phyloP scores from a whole-genome alignment of 1,139 yeast genomes.

The Yamadazyma diddensiae region DNA sequence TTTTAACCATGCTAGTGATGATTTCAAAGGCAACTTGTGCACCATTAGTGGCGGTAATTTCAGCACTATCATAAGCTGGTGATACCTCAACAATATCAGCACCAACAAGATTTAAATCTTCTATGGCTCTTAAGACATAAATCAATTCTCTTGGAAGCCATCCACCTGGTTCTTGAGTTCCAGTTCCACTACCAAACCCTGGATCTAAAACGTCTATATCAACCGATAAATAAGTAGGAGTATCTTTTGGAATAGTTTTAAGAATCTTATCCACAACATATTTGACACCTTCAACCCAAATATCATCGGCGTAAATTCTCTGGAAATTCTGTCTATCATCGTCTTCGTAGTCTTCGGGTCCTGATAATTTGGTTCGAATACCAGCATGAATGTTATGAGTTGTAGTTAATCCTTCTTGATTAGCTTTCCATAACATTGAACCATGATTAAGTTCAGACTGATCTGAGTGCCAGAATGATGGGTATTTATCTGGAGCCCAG shows the following conservation, averaged over 20 bases:
- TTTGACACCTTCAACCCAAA: conserved; percentile 60
- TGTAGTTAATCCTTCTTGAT: conserved; percentile 60
- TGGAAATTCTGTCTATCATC: conserved; percentile 64
- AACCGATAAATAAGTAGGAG: conserved; percentile 69
- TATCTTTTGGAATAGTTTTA: conserved; percentile 47
- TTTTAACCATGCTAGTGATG: conserved; percentile 70
- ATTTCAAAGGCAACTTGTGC: conserved; percentile 74
- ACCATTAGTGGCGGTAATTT: conserved; percentile 71
- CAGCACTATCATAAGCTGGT: conserved; percentile 71
- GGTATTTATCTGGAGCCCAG: conserved; percentile 68
- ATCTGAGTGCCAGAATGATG: conserved; percentile 67
- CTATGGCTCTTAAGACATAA: conserved; percentile 56
- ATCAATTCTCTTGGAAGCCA: conserved; percentile 75
- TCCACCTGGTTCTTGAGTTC: conserved; percentile 83
- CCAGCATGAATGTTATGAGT: conserved; percentile 68
- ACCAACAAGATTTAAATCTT: conserved; percentile 62
- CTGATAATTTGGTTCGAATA: conserved; percentile 64
- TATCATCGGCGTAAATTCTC: conserved; percentile 66
- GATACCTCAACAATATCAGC: conserved; percentile 79
- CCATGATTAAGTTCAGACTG: conserved; percentile 72
- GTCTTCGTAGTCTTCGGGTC: conserved; percentile 59
- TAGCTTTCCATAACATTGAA: conserved; percentile 78
- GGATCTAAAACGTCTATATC: conserved; percentile 84
- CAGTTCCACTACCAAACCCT: conserved; percentile 78
- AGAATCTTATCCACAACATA: conserved; percentile 51